Evolutionary conservation across 1,284 basidiomycete genomes (phyloP).

Genomic region (Hypsizygus ulmarius): DNA sequence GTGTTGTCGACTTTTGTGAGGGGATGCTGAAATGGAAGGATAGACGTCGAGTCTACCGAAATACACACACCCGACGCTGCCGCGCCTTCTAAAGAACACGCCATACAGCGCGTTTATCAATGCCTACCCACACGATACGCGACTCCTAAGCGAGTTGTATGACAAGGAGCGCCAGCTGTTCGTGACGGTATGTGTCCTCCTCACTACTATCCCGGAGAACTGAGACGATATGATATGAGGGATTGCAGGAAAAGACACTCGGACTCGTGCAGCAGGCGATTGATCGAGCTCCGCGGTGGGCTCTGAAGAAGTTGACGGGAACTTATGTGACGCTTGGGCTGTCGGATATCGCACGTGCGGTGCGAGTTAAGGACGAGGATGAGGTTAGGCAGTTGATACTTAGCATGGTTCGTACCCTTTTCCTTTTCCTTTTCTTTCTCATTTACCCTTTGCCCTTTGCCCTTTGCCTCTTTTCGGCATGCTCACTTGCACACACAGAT

Average conservation of each 20-base stretch:
- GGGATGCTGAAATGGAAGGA: too few species aligned
- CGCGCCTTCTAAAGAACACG: conserved; percentile 58
- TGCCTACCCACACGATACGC: conserved; percentile 56
- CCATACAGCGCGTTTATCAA: conserved; percentile 60
- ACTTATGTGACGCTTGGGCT: conserved; percentile 78
- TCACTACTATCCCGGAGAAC: conserved; percentile 14
- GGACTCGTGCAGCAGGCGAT: conserved; percentile 68
- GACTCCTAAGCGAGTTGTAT: conserved; percentile 40
- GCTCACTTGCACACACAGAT: conserved; percentile 50
- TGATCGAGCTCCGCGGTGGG: conserved; percentile 66
- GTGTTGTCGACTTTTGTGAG: background rate
- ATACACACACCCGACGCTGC: conserved; percentile 58
- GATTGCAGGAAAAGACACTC: conserved; percentile 65
- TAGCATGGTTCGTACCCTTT: conserved; percentile 59
- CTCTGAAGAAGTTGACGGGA: conserved; percentile 71
- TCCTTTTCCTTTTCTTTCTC: conserved; percentile 1
- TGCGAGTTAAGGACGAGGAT: conserved; percentile 54
- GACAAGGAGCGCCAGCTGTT: conserved; percentile 57
- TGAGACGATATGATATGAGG: conserved; percentile 2
- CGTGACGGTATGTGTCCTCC: conserved; percentile 35
- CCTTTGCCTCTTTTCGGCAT: too few species aligned
- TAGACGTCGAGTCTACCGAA: conserved; percentile 61
- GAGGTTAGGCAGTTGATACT: conserved; percentile 59
- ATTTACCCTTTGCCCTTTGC: background rate
- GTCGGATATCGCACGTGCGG: conserved; percentile 60